Conservation (phyloP, 2,329 filamentous ascomycete species). For the Cordyceps pruinosa region DNA sequence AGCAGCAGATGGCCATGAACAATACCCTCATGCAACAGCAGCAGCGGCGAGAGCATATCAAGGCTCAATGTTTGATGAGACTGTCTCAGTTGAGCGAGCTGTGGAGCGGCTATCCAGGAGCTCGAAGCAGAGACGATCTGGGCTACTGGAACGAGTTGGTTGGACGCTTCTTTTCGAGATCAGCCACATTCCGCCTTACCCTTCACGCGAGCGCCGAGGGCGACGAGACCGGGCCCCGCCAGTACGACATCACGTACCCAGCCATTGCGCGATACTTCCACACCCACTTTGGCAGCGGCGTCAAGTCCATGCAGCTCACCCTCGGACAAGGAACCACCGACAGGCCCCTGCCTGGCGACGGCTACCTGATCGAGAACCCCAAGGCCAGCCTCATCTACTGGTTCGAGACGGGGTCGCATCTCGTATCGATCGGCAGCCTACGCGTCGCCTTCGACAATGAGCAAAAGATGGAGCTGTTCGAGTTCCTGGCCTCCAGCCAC, state of each 20-base stretch:
- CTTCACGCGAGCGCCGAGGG: constrained; percentile 48
- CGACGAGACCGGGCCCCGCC: constrained; percentile 59
- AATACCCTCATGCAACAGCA: constrained; percentile 35
- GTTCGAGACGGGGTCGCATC: constrained; percentile 75
- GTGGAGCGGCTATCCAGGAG: constrained; percentile 49
- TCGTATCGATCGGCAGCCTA: constrained; percentile 70
- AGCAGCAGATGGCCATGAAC: constrained; percentile 31
- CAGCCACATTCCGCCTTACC: constrained; percentile 69
- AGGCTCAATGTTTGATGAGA: constrained; percentile 51
- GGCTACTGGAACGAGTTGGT: constrained; percentile 77
- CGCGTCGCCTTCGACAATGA: constrained; percentile 72
- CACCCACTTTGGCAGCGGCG: constrained; percentile 80
- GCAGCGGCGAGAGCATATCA: constrained; percentile 45
- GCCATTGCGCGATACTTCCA: constrained; percentile 84
- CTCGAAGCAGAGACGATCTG: constrained; percentile 60
- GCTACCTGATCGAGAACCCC: constrained; percentile 66
- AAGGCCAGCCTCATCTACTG: constrained; percentile 82
- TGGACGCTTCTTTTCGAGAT: constrained; percentile 68
- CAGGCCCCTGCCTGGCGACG: constrained; percentile 51
- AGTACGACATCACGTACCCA: constrained; percentile 78
- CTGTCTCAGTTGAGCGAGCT: constrained; percentile 58
- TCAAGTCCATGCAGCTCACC: constrained; percentile 78
- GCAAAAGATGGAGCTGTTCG: constrained; percentile 76
- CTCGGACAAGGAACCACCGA: constrained; percentile 61
- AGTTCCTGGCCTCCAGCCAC: constrained; percentile 69